Conservation (phyloP, 306 rosid genomes). For the Cicer judaicum region DNA sequence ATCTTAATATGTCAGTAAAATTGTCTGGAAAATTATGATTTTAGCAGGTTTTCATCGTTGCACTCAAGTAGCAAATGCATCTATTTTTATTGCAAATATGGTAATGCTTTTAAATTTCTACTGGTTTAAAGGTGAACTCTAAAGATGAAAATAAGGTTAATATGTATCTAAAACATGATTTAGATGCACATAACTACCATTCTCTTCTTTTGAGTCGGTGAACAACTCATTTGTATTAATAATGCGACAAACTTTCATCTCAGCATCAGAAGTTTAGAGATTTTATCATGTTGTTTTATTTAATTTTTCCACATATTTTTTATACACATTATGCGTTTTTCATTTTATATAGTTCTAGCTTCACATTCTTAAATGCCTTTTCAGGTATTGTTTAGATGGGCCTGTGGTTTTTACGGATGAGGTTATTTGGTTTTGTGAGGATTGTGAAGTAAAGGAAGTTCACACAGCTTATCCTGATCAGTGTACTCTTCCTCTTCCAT, state of each 20-base stretch:
- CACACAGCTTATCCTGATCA: conserved; percentile 33
- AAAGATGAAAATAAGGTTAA: background rate
- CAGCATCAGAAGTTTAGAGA: conserved; percentile 2
- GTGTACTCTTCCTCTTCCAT: conserved; percentile 24
- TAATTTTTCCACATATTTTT: background rate
- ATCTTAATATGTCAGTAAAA: background rate
- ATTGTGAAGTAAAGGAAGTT: conserved; percentile 41
- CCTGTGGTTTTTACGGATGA: conserved; percentile 47
- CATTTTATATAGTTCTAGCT: conserved; percentile 3
- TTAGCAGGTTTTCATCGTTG: too few relatives aligned
- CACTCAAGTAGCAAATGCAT: too few relatives aligned
- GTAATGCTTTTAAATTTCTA: too few relatives aligned
- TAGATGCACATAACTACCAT: conserved; percentile 12
- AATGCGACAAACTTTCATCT: background rate
- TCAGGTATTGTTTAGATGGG: conserved; percentile 65
- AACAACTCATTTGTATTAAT: conserved; percentile 16
- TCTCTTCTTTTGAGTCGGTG: background rate
- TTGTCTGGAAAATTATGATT: too few relatives aligned
- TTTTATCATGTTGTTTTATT: conserved; percentile 12
- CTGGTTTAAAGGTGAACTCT: background rate
- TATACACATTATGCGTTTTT: background rate
- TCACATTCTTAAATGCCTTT: conserved; percentile 11
- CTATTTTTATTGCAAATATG: too few relatives aligned
- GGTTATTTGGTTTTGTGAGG: conserved; percentile 72
- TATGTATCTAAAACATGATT: background rate